Base-by-base conservation (phyloP, 2,329 filamentous ascomycete species). In the Phoma sp. region DNA sequence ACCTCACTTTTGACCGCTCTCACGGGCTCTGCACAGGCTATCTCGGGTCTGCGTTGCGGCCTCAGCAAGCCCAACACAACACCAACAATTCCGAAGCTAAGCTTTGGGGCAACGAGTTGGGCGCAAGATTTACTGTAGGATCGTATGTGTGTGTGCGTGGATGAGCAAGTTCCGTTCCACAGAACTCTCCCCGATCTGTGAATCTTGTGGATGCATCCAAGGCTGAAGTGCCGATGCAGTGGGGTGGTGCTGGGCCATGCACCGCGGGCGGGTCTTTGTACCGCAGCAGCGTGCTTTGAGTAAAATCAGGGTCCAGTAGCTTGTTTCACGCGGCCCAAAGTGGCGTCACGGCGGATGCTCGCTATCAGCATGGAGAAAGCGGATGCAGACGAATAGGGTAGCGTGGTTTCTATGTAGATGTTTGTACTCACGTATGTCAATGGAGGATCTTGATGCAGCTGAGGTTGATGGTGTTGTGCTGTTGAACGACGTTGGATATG, bases 281-380 rank as follows among this genome's bases (percentile, higher is more conserved):
- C 47, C 32, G 38, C 39, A 42, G 25, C 37, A 50, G 47, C 38
- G 47, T 50, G 17, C 36, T 33, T 26, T 17, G 14, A 17, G 14
- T 18, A 9, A 17, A 36, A 28, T 53, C 50, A 53, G 50, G 50
- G 50, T 53, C 50, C 50, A 47, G 47, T 47, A 53, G 50, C 38
- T 47, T 28, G 51, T 48, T 54, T 54, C 51, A 54, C 7, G n/a
- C 5, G 33, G 28, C 45, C 45, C n/a, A 39, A 28, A 39, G 3
- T 3, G 43, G 50, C 37, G 12, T n/a, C 11, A 36, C 30, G 18
- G 42, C 25, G 36, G 42, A 12, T 21, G 42, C 50, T 47, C 50
- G 26, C 29, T 39, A 34, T 47, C 50, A n/a, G 42, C 37, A 43
- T 48, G 38, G 43, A 36, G 50, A 17, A 26, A 43, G 23, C 32